phyloP scores from a whole-genome alignment of 2,329 filamentous ascomycete genomes.

The Clonostachys byssicola region DNA sequence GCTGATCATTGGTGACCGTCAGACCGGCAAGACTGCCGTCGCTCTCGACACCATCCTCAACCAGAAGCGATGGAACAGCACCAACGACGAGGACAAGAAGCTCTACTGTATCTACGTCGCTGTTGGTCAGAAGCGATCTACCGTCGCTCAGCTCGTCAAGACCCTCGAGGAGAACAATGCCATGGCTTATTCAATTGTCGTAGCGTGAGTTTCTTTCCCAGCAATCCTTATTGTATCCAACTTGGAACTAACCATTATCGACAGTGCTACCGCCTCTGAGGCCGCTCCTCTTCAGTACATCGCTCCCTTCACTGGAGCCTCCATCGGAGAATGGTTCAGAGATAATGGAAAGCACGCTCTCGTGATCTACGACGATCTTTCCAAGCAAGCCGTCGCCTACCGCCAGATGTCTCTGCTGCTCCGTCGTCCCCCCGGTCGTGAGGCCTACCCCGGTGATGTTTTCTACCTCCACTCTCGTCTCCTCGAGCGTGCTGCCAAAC shows the following conservation, averaged over 20 bases:
- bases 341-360: conserved; percentile 86
- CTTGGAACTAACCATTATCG: too few species aligned
- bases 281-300: conserved; percentile 93
- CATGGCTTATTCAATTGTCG: conserved; percentile 95
- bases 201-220: too few species aligned
- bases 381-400: conserved; percentile 97
- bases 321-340: conserved; percentile 70
- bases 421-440: conserved; percentile 96
- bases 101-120: conserved; percentile 99
- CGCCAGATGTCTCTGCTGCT: conserved; percentile 98
- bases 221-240: too few species aligned
- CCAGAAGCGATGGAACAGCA: conserved; percentile 97
- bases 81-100: conserved; percentile 90
- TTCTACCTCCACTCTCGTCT: conserved; percentile 99
- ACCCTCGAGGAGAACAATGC: conserved; percentile 99
- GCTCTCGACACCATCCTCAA: conserved; percentile 97
- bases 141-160: conserved; percentile 98
- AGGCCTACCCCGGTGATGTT: conserved; percentile 96
- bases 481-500: conserved; percentile 98
- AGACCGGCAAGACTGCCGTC: conserved; percentile 99
- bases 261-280: conserved; percentile 95
- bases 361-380: conserved; percentile 91
- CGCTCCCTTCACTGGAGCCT: conserved; percentile 79
- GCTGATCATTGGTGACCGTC: conserved; percentile 99
- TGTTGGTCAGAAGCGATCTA: conserved; percentile 98